Evolutionary conservation across 768 basidiomycete genomes (phyloP).

Genomic region (Boletus coccyginus): DNA sequence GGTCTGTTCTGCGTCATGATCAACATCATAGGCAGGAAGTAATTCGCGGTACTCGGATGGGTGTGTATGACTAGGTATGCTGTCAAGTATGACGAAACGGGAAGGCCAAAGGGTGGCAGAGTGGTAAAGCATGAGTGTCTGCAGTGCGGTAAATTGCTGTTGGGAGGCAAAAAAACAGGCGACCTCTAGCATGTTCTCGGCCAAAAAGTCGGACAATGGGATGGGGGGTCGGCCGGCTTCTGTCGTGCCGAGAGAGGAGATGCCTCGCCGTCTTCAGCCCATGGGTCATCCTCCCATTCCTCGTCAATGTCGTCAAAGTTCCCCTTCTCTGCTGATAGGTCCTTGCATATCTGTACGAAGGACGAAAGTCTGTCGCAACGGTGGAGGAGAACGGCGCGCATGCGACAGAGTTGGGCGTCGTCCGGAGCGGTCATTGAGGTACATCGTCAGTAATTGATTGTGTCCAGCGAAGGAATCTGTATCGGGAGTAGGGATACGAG

Average conservation of each 20-base stretch:
- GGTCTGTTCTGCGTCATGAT: conserved; percentile 43
- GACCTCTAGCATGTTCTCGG: conserved; percentile 50
- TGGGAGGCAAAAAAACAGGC: conserved; percentile 67
- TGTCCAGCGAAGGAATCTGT: conserved; percentile 16
- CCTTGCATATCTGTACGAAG: conserved; percentile 59
- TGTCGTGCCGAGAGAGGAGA: conserved; percentile 18
- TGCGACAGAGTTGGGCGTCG: conserved; percentile 61
- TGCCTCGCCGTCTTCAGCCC: conserved; percentile 52
- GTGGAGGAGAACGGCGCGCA: conserved; percentile 67
- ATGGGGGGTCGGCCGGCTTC: conserved; percentile 41
- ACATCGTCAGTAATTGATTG: conserved; percentile 37
- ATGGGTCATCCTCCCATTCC: conserved; percentile 59
- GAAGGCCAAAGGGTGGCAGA: conserved; percentile 57
- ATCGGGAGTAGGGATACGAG: conserved; percentile 21
- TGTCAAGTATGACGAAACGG: conserved; percentile 67
- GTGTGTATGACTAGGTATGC: conserved; percentile 69
- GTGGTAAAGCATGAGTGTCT: conserved; percentile 58
- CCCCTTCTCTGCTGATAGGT: conserved; percentile 28
- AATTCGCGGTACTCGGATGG: conserved; percentile 60
- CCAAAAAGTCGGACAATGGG: conserved; percentile 62
- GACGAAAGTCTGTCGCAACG: conserved; percentile 71
- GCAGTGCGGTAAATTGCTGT: conserved; percentile 56
- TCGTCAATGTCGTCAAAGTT: conserved; percentile 36
- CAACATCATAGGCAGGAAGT: conserved; percentile 58
- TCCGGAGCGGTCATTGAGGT: conserved; percentile 56